These are phyloP conservation scores for Pyrus hybrid DNA, from an alignment of 331 rosid species.

Conservation along the genomic window DNA sequence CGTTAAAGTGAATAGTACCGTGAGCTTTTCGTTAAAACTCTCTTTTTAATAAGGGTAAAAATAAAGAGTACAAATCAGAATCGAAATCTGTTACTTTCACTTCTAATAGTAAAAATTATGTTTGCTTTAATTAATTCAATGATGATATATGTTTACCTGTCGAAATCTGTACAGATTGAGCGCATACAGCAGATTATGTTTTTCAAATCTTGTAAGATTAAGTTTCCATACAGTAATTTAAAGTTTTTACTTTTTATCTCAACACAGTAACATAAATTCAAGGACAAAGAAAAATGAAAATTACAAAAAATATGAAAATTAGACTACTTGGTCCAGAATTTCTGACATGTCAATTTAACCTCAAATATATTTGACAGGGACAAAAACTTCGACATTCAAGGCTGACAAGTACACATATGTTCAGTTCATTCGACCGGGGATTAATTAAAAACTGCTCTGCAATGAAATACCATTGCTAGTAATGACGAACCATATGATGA, in stretches of 20 bases:
- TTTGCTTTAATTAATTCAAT: neutral
- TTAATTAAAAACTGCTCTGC: neutral
- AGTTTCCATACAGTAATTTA: too few species aligned
- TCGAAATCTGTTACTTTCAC: neutral
- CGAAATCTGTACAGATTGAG: constrained; percentile 78
- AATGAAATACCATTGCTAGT: neutral
- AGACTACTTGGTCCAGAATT: too few species aligned
- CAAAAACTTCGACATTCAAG: neutral
- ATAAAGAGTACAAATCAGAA: neutral
- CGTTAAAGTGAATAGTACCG: too few species aligned
- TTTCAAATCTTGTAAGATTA: too few species aligned
- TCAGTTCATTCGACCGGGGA: neutral
- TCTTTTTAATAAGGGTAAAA: too few species aligned
- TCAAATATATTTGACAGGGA: neutral
- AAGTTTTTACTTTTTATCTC: too few species aligned
- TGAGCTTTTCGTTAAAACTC: too few species aligned
- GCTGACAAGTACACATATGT: too few species aligned
- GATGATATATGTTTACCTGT: constrained; percentile 36
- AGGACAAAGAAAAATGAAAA: neutral
- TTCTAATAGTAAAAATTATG: neutral
- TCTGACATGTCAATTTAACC: neutral
- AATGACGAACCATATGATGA: neutral
- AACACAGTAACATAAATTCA: neutral
- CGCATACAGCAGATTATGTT: constrained; percentile 38
- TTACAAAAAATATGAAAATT: neutral